Percentiles rank a stretch among this genome's conserved stretches.
These are phyloP conservation scores for Candida stauntonica DNA, from an alignment of 805 yeast species.

Conservation along the genomic window DNA sequence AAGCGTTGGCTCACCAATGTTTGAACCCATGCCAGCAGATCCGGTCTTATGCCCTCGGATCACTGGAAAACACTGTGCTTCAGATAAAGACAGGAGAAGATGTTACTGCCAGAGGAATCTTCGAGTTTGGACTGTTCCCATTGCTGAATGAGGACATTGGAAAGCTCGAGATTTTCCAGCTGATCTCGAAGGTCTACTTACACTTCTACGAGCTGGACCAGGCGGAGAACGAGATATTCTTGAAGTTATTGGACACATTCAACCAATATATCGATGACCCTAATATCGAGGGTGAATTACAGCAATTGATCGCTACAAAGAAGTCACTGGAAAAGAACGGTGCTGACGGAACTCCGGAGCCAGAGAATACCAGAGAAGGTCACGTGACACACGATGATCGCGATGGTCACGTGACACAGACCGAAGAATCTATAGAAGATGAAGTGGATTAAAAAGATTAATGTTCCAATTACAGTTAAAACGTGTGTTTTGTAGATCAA, in stretches of 20 bases:
- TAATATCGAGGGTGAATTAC: conserved; percentile 34
- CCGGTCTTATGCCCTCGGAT: conserved; percentile 57
- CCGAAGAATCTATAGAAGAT: no score
- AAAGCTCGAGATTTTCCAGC: conserved; percentile 59
- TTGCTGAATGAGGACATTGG: conserved; percentile 64
- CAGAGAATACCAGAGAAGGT: no score
- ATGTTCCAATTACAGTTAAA: no score
- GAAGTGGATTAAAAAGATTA: no score
- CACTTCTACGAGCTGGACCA: conserved; percentile 38
- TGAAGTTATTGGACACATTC: conserved; percentile 35
- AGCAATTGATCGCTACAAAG: conserved; percentile 34
- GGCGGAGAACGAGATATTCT: conserved; percentile 35
- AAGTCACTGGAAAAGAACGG: conserved; percentile 26
- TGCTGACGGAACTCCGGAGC: conserved; percentile 2
- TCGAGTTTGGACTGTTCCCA: conserved; percentile 75
- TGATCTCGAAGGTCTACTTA: conserved; percentile 62
- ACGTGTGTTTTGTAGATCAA: no score
- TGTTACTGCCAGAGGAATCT: conserved; percentile 48
- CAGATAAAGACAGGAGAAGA: conserved; percentile 32
- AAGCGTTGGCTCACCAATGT: conserved; percentile 86
- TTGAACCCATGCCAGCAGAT: conserved; percentile 82
- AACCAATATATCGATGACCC: conserved; percentile 37
- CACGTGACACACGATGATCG: no score
- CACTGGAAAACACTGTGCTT: conserved; percentile 47
- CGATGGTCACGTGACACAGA: no score